Percentiles rank a stretch among this genome's conserved stretches.
Conservation (phyloP, 2,329 filamentous ascomycete species). For the Calonectria hongkongensis region DNA sequence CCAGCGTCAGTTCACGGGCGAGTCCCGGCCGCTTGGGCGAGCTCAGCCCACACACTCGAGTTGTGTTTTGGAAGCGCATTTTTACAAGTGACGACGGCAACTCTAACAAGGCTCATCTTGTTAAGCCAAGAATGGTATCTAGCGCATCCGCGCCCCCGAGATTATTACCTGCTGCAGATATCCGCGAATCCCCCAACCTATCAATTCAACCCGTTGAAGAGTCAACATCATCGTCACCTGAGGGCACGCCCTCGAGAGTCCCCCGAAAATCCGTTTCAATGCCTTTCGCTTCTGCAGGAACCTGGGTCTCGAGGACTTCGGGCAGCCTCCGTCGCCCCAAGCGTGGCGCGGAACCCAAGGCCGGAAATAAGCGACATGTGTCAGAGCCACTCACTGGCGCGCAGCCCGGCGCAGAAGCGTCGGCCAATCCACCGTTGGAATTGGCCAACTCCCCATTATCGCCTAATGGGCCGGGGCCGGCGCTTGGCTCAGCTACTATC, state of each 20-base stretch:
- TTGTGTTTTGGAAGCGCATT: constrained; percentile 55
- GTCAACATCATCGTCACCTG: constrained; percentile 52
- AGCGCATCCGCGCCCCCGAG: constrained; percentile 47
- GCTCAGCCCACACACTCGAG: constrained; percentile 52
- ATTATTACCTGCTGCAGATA: constrained; percentile 51
- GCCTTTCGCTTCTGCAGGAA: constrained; percentile 74
- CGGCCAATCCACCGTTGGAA: constrained; percentile 53
- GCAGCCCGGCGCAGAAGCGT: constrained; percentile 55
- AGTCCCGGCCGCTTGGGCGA: constrained; percentile 54
- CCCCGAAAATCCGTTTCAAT: constrained; percentile 75
- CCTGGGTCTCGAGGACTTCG: constrained; percentile 72
- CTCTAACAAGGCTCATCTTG: constrained; percentile 56
- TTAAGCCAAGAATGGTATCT: constrained; percentile 62
- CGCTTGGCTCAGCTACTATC: constrained; percentile 53
- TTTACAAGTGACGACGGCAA: constrained; percentile 47
- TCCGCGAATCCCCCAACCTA: constrained; percentile 48
- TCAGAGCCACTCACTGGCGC: constrained; percentile 69
- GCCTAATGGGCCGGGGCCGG: constrained; percentile 50
- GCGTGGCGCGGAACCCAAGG: constrained; percentile 65
- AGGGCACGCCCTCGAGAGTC: constrained; percentile 66
- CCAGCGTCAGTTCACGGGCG: constrained; percentile 50
- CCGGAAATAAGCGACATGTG: constrained; percentile 69
- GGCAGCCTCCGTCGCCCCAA: constrained; percentile 75
- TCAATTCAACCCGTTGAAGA: constrained; percentile 39
- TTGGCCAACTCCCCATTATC: constrained; percentile 51